Evolutionary conservation across 805 yeast species (phyloP), one percentile per base, ranked within the genome.

Genomic region (Peterozyma xylosa): DNA sequence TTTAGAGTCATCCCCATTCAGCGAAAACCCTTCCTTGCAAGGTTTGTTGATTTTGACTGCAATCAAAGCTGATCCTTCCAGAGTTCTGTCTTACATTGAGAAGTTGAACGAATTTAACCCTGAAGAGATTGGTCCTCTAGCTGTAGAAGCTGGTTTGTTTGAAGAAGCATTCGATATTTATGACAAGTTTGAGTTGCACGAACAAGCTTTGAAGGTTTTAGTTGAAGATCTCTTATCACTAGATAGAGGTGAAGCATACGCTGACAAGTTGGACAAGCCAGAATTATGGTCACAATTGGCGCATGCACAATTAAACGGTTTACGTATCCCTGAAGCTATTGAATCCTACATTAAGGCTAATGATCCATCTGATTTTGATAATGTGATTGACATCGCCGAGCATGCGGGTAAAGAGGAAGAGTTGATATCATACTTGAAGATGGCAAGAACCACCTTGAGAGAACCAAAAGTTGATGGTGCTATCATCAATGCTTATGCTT

Each of bases 371-470:
- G 88, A 93, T 70, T 93, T 73, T 59, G 87, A 80, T 45, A 88
- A 86, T 55, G 96, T 91, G 38, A 91, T 93, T 65, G 98, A 93
- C 56, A 86, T 89, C 55, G 79, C 98, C 39, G 95, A 90, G 59
- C 95, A 86, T 57, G 96, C 96, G 33, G 98, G 96, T 51, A 91
- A 90, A 62, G 95, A 82, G 62, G 97, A 91, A 57, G 98, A 93
- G 65, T 78, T 93, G 53, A 71, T 91, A 54, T 81, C 86, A 51
- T 93, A 78, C 68, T 74, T 93, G 66, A 71, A 76, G 50, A 88
- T 89, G 95, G 96, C 99, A 13, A 84, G 99, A 68, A 78, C 82
- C 60, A 74, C 90, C 15, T 72, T 88, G 59, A 86, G 96, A 59
- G 99, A 93, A 68, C 90, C 96, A 43, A 73, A 76, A 56, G 80